Evolutionary conservation across 148 eudicot genomes (phyloP).

Genomic region (Persicaria tinctoria): DNA sequence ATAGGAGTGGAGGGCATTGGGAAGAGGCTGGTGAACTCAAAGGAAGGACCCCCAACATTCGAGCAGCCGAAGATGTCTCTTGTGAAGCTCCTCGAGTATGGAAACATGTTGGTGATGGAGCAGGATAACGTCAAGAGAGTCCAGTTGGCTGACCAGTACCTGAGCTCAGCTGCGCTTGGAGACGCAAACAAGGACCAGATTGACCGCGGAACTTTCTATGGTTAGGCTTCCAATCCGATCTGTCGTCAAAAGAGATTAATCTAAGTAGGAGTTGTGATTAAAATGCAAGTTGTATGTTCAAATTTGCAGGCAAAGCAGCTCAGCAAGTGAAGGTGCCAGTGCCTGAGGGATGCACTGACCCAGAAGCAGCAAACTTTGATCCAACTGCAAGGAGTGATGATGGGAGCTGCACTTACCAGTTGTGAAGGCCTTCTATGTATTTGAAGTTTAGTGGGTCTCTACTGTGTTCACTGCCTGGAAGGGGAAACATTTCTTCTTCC

Average conservation of each 20-base stretch:
- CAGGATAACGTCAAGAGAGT: conserved; percentile 97
- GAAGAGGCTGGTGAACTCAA: conserved; percentile 84
- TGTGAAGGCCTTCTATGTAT: conserved; percentile 27
- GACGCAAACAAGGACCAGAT: conserved; percentile 80
- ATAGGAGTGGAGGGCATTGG: conserved; percentile 59
- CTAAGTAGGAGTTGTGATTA: no score
- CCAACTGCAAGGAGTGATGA: conserved; percentile 89
- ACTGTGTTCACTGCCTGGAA: conserved; percentile 7
- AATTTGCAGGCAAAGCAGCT: conserved; percentile 62
- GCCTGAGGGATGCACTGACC: conserved; percentile 88
- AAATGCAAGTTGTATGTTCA: not conserved
- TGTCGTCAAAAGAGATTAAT: no score
- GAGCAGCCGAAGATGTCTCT: conserved; percentile 74
- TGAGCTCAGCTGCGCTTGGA: conserved; percentile 78
- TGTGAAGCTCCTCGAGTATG: conserved; percentile 70
- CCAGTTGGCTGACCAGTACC: conserved; percentile 70
- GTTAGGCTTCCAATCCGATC: conserved; percentile 16
- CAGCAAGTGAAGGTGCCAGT: conserved; percentile 57
- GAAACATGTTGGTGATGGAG: conserved; percentile 78
- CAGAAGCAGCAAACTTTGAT: conserved; percentile 50
- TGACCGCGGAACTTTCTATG: conserved; percentile 55
- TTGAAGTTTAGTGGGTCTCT: not conserved
- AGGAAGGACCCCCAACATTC: conserved; percentile 65
- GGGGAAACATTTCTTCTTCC: conserved; percentile 10
- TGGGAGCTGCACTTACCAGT: conserved; percentile 60